Evolutionary conservation across 2,329 filamentous ascomycete genomes (phyloP).

Genomic region (Leptoxyphium fumago): DNA sequence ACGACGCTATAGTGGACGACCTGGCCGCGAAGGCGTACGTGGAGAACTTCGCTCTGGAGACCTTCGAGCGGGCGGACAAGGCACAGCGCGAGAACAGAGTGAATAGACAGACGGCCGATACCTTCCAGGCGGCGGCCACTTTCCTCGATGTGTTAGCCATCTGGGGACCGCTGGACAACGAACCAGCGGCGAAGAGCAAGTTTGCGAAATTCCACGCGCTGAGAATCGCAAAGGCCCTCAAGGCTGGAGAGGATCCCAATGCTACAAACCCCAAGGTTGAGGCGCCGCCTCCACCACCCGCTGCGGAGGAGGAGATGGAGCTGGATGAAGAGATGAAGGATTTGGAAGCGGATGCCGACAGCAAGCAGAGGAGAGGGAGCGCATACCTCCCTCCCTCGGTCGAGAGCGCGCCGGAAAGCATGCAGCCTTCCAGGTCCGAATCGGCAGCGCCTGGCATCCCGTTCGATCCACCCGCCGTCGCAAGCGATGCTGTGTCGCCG

Average conservation of each 20-base stretch:
- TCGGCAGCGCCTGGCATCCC: constrained; percentile 8
- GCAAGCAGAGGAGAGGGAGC: constrained; percentile 3
- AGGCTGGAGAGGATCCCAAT: constrained; percentile 84
- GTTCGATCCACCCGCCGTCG: constrained; percentile 19
- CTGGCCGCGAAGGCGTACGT: constrained; percentile 78
- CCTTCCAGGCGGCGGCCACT: constrained; percentile 79
- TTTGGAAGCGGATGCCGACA: constrained; percentile 8
- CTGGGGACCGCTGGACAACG: constrained; percentile 62
- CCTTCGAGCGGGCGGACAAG: constrained; percentile 70
- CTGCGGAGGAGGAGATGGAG: constrained; percentile 8
- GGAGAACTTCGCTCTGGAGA: constrained; percentile 83
- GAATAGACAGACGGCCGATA: constrained; percentile 74
- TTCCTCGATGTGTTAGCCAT: constrained; percentile 81
- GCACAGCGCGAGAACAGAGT: constrained; percentile 56
- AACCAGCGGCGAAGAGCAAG: constrained; percentile 76
- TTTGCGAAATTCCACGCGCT: constrained; percentile 93
- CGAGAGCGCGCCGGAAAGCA: constrained; percentile 45
- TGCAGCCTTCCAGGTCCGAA: constrained; percentile 25
- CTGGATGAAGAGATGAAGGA: constrained; percentile 15
- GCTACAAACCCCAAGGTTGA: constrained; percentile 67
- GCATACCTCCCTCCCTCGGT: constrained; percentile 36
- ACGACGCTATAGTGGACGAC: constrained; percentile 78
- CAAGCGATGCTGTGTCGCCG: constrained; percentile 25
- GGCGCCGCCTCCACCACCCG: constrained; percentile 6
- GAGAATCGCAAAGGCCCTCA: constrained; percentile 79